Evolutionary conservation across 371 early-diverging fungal species (phyloP).

Genomic region (Rhizopus delemar): DNA sequence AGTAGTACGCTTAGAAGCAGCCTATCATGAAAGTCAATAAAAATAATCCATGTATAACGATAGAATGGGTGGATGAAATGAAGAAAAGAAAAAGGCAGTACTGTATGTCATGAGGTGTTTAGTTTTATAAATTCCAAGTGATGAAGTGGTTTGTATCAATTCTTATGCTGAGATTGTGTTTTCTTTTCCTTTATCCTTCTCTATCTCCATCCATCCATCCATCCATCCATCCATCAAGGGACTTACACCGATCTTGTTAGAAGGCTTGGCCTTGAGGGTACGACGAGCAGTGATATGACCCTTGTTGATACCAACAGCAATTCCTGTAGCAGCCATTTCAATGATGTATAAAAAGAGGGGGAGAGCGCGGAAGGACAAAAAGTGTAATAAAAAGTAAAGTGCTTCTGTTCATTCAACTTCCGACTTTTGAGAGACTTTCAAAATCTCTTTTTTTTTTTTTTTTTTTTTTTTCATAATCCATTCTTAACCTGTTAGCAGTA

Average conservation of each 20-base stretch:
- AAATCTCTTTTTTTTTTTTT: too few species aligned
- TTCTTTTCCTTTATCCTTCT: neutral
- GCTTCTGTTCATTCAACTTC: too few species aligned
- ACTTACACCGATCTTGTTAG: slow-evolving; percentile 87
- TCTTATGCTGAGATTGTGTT: neutral
- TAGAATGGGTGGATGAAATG: neutral
- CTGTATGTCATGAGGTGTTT: neutral
- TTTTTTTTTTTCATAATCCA: too few species aligned
- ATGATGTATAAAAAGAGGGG: slow-evolving; percentile 25
- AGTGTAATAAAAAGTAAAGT: too few species aligned
- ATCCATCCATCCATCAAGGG: slow-evolving; percentile 26
- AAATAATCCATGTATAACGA: neutral
- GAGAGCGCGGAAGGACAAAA: slow-evolving; percentile 29
- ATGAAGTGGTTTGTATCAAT: neutral
- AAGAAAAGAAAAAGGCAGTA: neutral
- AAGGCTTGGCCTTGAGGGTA: slow-evolving; percentile 73
- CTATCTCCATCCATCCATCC: slow-evolving; percentile 9
- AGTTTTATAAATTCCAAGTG: neutral
- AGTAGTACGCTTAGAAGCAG: slow-evolving; percentile 79
- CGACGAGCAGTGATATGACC: slow-evolving; percentile 82
- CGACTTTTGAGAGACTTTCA: too few species aligned
- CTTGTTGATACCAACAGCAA: slow-evolving; percentile 74
- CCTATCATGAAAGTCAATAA: slow-evolving; percentile 34
- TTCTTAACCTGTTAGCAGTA: too few species aligned
- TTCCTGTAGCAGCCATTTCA: slow-evolving; percentile 64